These are phyloP conservation scores for Cronartium quercuum DNA, from an alignment of 1,284 basidiomycete species.

Conservation along the genomic window DNA sequence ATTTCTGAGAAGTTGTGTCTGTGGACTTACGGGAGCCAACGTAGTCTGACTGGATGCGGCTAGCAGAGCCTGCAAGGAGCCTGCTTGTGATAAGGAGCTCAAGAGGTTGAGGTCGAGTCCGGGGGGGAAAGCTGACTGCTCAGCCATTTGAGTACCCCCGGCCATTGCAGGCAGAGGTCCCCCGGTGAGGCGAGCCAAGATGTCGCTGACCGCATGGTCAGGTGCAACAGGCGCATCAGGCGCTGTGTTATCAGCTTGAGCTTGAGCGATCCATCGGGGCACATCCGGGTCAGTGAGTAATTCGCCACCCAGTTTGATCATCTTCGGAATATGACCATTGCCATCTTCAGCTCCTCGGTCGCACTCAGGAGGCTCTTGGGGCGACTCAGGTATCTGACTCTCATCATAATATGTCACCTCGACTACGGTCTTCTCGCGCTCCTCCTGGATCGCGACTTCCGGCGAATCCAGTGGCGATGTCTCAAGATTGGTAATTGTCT, in stretches of 20 bases:
- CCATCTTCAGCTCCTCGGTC: constrained; percentile 17
- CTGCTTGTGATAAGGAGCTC: constrained; percentile 22
- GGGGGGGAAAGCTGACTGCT: not conserved
- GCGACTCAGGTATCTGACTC: constrained; percentile 35
- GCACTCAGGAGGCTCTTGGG: constrained; percentile 24
- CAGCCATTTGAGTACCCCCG: not conserved
- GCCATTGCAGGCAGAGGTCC: not conserved
- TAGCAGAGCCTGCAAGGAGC: constrained; percentile 26
- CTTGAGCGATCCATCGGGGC: constrained; percentile 29
- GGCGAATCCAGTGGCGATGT: constrained; percentile 31
- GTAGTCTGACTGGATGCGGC: constrained; percentile 8
- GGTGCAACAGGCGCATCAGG: constrained; percentile 32
- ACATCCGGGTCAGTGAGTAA: constrained; percentile 30
- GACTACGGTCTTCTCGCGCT: constrained; percentile 23
- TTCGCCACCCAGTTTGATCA: constrained; percentile 23
- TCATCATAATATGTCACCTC: constrained; percentile 37
- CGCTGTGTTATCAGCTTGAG: constrained; percentile 31
- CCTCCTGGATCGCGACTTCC: constrained; percentile 27
- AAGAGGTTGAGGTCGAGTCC: constrained; percentile 22
- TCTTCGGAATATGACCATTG: constrained; percentile 11
- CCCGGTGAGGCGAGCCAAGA: constrained; percentile 30
- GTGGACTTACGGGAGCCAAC: not conserved
- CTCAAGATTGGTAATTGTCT: constrained; percentile 25
- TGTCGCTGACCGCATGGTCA: constrained; percentile 24
- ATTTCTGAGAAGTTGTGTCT: not conserved